phyloP scores from a whole-genome alignment of 257 asterid genomes.

The Penstemon newberryi region DNA sequence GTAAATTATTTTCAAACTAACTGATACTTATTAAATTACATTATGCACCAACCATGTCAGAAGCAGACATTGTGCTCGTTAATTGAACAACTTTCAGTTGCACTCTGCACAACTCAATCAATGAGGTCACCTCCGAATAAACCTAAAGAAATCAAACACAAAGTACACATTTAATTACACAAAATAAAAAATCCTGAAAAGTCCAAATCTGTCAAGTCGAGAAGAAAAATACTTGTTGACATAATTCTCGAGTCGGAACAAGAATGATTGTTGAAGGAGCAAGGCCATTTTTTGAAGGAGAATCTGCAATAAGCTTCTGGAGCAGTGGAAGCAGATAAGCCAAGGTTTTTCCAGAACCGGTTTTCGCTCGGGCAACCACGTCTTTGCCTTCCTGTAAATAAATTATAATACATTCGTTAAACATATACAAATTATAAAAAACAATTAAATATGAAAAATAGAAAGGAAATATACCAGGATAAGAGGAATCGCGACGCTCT shows the following conservation, averaged over 20 bases:
- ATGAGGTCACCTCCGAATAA: constrained; percentile 56
- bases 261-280: constrained; percentile 78
- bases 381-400: constrained; percentile 81
- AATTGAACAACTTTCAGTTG: constrained; percentile 74
- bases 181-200: not conserved
- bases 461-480: constrained; percentile 48
- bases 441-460: not conserved
- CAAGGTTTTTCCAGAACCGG: constrained; percentile 96
- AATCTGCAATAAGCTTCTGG: constrained; percentile 76
- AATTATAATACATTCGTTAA: not conserved
- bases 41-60: constrained; percentile 66
- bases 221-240: constrained; percentile 64
- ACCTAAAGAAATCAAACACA: constrained; percentile 49
- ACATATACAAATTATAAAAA: not conserved
- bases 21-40: not conserved
- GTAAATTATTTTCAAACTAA: not conserved
- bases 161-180: not conserved
- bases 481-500: constrained; percentile 76
- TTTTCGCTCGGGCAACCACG: constrained; percentile 94
- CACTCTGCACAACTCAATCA: constrained; percentile 80
- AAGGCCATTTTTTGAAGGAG: constrained; percentile 42
- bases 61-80: constrained; percentile 67
- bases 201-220: not conserved
- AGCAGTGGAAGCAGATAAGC: constrained; percentile 90
- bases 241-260: constrained; percentile 88